Conservation (phyloP, 176 grass and related monocot species). For the Eleusine indica region DNA sequence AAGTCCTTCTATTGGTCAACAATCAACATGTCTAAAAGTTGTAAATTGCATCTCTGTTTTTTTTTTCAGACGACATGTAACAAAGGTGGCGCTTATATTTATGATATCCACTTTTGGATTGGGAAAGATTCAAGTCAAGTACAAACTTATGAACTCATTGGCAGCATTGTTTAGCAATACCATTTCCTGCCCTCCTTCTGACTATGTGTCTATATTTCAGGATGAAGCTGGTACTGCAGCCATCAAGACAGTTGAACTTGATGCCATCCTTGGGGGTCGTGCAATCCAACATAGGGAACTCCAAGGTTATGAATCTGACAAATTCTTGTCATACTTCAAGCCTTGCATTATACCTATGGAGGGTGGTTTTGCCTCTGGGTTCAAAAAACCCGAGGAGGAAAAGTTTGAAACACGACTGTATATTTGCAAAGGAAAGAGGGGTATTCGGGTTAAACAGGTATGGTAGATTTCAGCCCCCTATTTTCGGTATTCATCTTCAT, state of each 20-base stretch:
- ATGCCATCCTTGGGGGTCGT: conserved; percentile 89
- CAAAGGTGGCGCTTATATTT: conserved; percentile 66
- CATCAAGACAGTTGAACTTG: conserved; percentile 97
- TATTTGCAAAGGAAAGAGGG: conserved; percentile 90
- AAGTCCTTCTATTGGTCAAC: conserved; percentile 4
- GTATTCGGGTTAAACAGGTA: conserved; percentile 96
- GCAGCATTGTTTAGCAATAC: conserved; percentile 5
- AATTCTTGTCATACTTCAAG: conserved; percentile 95
- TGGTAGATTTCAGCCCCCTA: background rate
- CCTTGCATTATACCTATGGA: conserved; percentile 99
- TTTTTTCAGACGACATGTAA: conserved; percentile 66
- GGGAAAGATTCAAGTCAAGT: conserved; percentile 96
- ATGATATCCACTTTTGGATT: conserved; percentile 92
- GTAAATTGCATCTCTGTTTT: conserved; percentile 16
- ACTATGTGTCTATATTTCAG: conserved; percentile 50
- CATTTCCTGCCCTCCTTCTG: conserved; percentile 20
- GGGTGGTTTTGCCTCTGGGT: conserved; percentile 98
- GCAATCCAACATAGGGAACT: conserved; percentile 97
- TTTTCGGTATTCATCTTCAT: conserved; percentile 26
- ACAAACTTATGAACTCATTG: background rate
- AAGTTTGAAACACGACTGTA: conserved; percentile 89
- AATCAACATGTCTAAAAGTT: background rate
- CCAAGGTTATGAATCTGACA: conserved; percentile 94
- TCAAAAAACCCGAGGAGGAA: conserved; percentile 86
- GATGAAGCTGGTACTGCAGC: conserved; percentile 98